A percentile compares a stretch with the other conserved stretches of the same genome.
phyloP scores from a whole-genome alignment of 257 asterid genomes.

The Ophiorrhiza pumila region DNA sequence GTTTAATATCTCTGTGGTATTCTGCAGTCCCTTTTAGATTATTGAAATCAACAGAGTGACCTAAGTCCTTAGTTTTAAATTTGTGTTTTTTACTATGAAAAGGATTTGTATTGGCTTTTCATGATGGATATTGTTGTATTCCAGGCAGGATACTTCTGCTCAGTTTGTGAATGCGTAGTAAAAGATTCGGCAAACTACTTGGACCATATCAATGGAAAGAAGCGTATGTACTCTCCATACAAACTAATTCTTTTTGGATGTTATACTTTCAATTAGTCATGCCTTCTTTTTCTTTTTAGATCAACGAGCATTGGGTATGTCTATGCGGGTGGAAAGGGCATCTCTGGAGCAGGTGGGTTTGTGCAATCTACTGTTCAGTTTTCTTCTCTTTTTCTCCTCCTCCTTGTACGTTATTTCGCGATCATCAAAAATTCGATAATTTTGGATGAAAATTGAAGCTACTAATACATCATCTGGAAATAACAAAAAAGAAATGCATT shows the following conservation, averaged over 20 bases:
- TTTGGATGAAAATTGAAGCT: neutral
- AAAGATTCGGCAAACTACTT: constrained; percentile 99
- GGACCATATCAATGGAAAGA: constrained; percentile 98
- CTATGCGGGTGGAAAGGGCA: constrained; percentile 96
- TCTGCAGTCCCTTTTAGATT: neutral
- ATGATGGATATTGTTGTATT: constrained; percentile 23
- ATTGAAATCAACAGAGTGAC: neutral
- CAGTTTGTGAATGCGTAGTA: constrained; percentile 97
- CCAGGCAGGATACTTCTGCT: constrained; percentile 99
- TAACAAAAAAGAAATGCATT: neutral
- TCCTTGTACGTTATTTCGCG: neutral
- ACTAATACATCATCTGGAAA: neutral
- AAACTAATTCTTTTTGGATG: neutral
- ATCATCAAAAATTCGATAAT: neutral
- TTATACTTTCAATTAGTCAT: constrained; percentile 9
- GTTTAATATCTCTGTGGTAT: neutral
- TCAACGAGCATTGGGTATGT: constrained; percentile 99
- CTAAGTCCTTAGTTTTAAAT: neutral
- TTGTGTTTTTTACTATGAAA: neutral
- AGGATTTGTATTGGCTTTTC: neutral
- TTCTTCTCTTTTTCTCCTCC: neutral
- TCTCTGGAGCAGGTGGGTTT: constrained; percentile 81
- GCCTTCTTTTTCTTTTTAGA: constrained; percentile 38
- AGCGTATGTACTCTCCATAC: constrained; percentile 55
- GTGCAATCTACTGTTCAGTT: neutral